Conservation (phyloP, 2,329 filamentous ascomycete genomes). For the Fusarium penzigii region DNA sequence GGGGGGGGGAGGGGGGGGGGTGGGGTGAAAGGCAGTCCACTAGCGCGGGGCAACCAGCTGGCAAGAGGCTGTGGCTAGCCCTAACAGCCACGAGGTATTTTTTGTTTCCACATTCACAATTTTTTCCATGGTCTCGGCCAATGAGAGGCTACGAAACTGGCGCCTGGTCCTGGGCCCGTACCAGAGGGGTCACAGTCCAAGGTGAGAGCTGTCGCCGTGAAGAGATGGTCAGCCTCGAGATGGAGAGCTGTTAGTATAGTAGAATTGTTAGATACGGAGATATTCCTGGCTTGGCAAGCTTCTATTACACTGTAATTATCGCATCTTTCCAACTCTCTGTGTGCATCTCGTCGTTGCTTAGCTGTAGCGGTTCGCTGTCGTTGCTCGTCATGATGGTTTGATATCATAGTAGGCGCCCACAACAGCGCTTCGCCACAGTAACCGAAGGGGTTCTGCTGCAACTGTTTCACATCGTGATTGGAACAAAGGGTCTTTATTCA, state of each 20-base stretch:
- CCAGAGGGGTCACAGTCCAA: constrained; percentile 2
- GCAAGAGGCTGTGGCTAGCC: constrained; percentile 28
- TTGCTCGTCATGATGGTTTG: background rate
- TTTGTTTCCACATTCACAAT: constrained; percentile 15
- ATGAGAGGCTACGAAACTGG: constrained; percentile 9
- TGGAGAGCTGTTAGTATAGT: too few species aligned
- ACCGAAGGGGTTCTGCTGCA: background rate
- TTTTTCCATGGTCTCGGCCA: constrained; percentile 16
- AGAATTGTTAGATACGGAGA: too few species aligned
- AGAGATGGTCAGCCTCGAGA: too few species aligned
- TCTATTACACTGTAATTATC: too few species aligned
- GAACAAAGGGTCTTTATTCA: background rate
- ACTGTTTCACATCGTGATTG: background rate
- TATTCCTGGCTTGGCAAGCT: too few species aligned
- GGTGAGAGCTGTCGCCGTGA: too few species aligned
- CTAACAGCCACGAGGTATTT: constrained; percentile 38
- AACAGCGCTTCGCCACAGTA: background rate
- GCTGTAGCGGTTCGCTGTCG: background rate
- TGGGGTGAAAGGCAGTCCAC: constrained; percentile 28
- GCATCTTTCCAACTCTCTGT: too few species aligned
- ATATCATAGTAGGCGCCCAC: background rate
- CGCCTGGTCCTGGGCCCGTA: background rate
- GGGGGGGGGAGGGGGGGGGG: constrained; percentile 31
- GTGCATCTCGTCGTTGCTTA: too few species aligned
- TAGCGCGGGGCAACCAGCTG: constrained; percentile 39